Percentiles rank a stretch among this genome's conserved stretches.
Conservation (phyloP, 371 early-diverging fungal species). For the Mortierella sp. region DNA sequence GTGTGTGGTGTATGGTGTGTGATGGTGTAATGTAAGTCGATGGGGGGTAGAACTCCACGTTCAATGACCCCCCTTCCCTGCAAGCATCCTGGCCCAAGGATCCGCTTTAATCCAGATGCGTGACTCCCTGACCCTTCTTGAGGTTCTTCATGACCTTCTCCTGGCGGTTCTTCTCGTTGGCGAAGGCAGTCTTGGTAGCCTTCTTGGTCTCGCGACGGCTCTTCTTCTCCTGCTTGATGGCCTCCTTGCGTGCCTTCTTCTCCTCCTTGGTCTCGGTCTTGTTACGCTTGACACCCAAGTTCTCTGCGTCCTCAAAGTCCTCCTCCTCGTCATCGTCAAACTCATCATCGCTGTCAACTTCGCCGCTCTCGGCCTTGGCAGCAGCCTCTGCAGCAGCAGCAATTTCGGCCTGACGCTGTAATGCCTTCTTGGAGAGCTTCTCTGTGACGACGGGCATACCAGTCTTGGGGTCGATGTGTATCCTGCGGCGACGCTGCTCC, state of each 20-base stretch:
- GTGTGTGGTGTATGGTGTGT: not conserved
- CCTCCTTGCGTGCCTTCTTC: constrained; percentile 89
- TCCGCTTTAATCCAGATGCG: constrained; percentile 51
- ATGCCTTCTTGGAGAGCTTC: constrained; percentile 60
- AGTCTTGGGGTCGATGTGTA: constrained; percentile 73
- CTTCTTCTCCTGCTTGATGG: constrained; percentile 86
- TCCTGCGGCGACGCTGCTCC: constrained; percentile 66
- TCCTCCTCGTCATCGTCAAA: constrained; percentile 58
- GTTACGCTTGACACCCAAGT: constrained; percentile 73
- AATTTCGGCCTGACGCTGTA: constrained; percentile 51
- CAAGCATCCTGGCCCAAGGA: not conserved
- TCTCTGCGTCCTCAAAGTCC: constrained; percentile 65
- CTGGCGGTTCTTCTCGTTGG: constrained; percentile 74
- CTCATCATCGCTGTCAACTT: constrained; percentile 31
- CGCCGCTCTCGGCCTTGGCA: constrained; percentile 39
- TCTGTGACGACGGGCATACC: constrained; percentile 76
- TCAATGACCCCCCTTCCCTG: not conserved
- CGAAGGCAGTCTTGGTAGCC: constrained; percentile 79
- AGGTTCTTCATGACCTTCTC: constrained; percentile 65
- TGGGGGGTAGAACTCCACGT: not conserved
- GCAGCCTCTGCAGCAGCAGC: constrained; percentile 35
- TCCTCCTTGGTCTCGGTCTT: constrained; percentile 90
- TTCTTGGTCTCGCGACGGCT: constrained; percentile 83
- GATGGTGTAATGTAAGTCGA: not conserved
- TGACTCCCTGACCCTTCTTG: constrained; percentile 59